Evolutionary conservation across 805 yeast genomes (phyloP), one percentile per base, ranked within the genome.

Genomic region (Suhomyces sp.): DNA sequence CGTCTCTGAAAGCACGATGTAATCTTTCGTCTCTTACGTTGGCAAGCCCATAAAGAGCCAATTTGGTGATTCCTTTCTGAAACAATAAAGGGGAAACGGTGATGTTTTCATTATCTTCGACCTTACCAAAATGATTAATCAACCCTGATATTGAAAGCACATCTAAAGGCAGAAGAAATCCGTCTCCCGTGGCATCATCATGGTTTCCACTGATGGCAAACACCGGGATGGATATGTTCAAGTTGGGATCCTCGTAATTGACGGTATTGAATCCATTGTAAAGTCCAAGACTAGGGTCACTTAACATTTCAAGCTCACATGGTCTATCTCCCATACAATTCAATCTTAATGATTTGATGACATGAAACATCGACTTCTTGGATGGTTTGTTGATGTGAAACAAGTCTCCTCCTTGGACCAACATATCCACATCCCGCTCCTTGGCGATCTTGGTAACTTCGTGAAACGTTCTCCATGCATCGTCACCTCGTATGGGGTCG

Each of bases 151-250:
- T 86, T 13, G 86, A 76, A 9, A 93, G 63, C 3, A 93, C 63
- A 58, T 93, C 98, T 68, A 93, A 68, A 0, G 98, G 95, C 36
- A 90, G 80, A 10, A 93, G 64, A 35, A 86, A 62, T 15, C 83
- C 81, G 35, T 79, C 85, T 1, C 98, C 98, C 0, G 95, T 85
- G 3, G 96, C 87, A 60, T 93, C 98, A 59, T 93, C 98, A 56
- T 93, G 98, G 51, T 93, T 93, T 2, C 98, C 98, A 29, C 91
- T 79, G 4, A 93, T 91, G 5, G 90, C 91, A 67, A 93, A 88
- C 6, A 93, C 75, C 0, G 98, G 98, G 11, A 90, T 74, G 0
- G 95, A 79, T 3, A 93, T 81, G 58, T 93, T 93, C 41, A 87
- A 60, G 56, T 93, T 88, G 2, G 91, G 88, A 56, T 93, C 98